A percentile compares a stretch with the other conserved stretches of the same genome.
These are phyloP conservation scores for Platismatia glauca DNA, from an alignment of 495 filamentous ascomycete species.

Conservation along the genomic window DNA sequence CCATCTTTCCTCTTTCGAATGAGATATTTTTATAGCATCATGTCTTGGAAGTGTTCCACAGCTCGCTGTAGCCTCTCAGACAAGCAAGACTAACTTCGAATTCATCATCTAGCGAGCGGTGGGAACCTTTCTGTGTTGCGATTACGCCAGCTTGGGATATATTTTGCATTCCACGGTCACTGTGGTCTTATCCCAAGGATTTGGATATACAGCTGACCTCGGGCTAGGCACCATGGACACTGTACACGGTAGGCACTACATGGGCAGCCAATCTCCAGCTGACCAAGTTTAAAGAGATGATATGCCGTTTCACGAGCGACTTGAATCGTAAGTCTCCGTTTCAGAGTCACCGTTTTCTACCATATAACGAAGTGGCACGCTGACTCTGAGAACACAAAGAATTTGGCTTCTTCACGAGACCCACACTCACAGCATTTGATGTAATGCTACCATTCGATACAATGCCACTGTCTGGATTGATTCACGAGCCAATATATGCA, in stretches of 20 bases:
- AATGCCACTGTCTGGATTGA: constrained; percentile 69
- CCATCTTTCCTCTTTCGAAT: too few relatives aligned
- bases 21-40: too few relatives aligned
- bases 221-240: constrained; percentile 18
- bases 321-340: constrained; percentile 38
- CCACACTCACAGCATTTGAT: constrained; percentile 61
- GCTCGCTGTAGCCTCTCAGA: too few relatives aligned
- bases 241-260: constrained; percentile 28
- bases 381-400: constrained; percentile 18
- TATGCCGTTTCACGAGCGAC: constrained; percentile 59
- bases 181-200: background rate
- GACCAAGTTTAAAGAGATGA: constrained; percentile 34
- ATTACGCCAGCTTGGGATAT: constrained; percentile 65
- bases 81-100: too few relatives aligned
- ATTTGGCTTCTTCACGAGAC: constrained; percentile 61
- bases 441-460: constrained; percentile 56
- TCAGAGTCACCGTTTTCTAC: background rate
- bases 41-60: too few relatives aligned
- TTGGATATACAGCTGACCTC: background rate
- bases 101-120: too few relatives aligned
- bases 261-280: background rate
- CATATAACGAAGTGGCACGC: background rate
- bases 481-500: constrained; percentile 82
- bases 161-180: constrained; percentile 64
- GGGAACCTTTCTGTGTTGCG: constrained; percentile 60